A percentile compares a stretch with the other conserved stretches of the same genome.
These are phyloP conservation scores for Xerocomus brunneocitrinus DNA, from an alignment of 768 basidiomycete genomes.

Conservation along the genomic window DNA sequence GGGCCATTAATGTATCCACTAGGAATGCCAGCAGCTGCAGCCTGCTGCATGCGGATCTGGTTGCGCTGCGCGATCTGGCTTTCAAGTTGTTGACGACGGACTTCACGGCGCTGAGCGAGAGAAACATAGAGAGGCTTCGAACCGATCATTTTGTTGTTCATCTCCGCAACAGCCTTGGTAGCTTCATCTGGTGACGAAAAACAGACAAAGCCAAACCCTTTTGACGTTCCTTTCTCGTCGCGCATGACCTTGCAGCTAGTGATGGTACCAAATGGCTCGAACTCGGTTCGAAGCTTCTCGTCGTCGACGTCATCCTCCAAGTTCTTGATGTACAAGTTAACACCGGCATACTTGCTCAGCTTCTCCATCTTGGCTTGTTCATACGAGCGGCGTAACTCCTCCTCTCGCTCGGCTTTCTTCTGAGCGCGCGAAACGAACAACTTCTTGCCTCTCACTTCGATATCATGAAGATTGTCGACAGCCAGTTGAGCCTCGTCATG, in stretches of 20 bases:
- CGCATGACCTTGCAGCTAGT: slow-evolving; percentile 99
- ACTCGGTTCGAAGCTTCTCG: slow-evolving; percentile 93
- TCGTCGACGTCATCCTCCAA: slow-evolving; percentile 97
- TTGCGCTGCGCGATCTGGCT: slow-evolving; percentile 98
- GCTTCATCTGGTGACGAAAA: slow-evolving; percentile 98
- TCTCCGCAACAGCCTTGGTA: slow-evolving; percentile 98
- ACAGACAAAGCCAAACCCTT: slow-evolving; percentile 99
- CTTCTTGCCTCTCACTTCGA: slow-evolving; percentile 79
- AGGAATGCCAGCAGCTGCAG: slow-evolving; percentile 78
- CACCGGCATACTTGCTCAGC: slow-evolving; percentile 95
- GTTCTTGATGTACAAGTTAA: slow-evolving; percentile 99
- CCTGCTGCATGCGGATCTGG: slow-evolving; percentile 93
- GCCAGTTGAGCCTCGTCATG: slow-evolving; percentile 92
- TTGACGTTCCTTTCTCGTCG: slow-evolving; percentile 89
- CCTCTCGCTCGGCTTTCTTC: slow-evolving; percentile 97
- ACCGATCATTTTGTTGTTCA: slow-evolving; percentile 99
- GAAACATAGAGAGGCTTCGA: slow-evolving; percentile 98
- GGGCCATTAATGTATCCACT: slow-evolving; percentile 39
- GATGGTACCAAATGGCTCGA: slow-evolving; percentile 94
- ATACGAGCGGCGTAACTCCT: slow-evolving; percentile 89
- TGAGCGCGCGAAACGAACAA: slow-evolving; percentile 95
- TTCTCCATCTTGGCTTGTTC: slow-evolving; percentile 97
- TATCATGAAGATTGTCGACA: slow-evolving; percentile 85
- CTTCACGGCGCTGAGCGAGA: slow-evolving; percentile 95
- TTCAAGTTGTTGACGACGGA: slow-evolving; percentile 96